Percentiles rank a stretch among this genome's conserved stretches.
These are phyloP conservation scores for Rhodotorula sp. DNA, from an alignment of 1,284 basidiomycete genomes.

Conservation along the genomic window DNA sequence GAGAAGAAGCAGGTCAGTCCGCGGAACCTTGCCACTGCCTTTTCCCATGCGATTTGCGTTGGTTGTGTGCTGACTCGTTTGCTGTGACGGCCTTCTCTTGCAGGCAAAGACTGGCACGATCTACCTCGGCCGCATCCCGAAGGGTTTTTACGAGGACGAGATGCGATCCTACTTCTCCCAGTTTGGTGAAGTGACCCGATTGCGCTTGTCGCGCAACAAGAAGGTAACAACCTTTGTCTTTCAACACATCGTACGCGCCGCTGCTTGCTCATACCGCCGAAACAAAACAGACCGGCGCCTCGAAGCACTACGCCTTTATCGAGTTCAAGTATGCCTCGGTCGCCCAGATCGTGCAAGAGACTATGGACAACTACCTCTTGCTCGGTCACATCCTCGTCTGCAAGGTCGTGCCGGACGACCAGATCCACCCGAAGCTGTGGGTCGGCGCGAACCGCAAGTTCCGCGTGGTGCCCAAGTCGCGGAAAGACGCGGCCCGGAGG, in stretches of 20 bases:
- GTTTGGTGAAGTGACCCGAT: conserved; percentile 84
- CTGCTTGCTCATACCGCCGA: too few species aligned
- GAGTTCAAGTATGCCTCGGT: conserved; percentile 88
- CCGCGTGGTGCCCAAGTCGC: conserved; percentile 67
- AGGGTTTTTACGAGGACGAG: conserved; percentile 96
- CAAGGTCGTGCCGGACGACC: conserved; percentile 76
- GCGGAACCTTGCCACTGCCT: neutral
- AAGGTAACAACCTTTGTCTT: conserved; percentile 57
- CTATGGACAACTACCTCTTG: conserved; percentile 98
- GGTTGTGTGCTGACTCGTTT: too few species aligned
- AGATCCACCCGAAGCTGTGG: conserved; percentile 93
- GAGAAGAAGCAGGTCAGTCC: conserved; percentile 69
- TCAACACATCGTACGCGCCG: neutral
- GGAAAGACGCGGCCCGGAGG: conserved; percentile 66
- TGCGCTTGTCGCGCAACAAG: conserved; percentile 89
- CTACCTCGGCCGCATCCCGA: conserved; percentile 86
- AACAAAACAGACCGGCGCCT: conserved; percentile 80
- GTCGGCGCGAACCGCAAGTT: conserved; percentile 93
- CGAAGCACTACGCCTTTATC: conserved; percentile 96
- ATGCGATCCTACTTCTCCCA: conserved; percentile 90
- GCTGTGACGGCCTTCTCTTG: neutral
- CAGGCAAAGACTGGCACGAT: conserved; percentile 71
- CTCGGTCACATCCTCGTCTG: conserved; percentile 90
- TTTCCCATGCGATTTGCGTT: neutral
- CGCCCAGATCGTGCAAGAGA: conserved; percentile 92